These are phyloP conservation scores for Melastoma candidum DNA, from an alignment of 441 rosid genomes.

Conservation along the genomic window DNA sequence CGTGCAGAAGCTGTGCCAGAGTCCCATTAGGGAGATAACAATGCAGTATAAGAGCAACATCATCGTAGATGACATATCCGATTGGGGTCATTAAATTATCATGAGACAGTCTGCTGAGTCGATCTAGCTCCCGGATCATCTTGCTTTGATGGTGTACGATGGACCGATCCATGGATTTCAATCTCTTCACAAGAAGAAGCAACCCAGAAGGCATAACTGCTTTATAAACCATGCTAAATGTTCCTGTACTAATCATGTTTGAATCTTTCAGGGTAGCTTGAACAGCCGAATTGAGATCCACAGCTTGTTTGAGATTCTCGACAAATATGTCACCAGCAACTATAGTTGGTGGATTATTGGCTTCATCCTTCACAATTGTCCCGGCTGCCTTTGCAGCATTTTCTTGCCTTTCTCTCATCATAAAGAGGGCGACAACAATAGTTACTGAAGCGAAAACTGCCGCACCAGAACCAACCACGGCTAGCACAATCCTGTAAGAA, in stretches of 20 bases:
- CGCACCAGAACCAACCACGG: constrained; percentile 83
- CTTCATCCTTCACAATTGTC: constrained; percentile 27
- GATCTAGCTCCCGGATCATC: constrained; percentile 92
- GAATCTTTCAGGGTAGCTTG: constrained; percentile 76
- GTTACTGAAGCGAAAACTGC: constrained; percentile 79
- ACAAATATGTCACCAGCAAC: constrained; percentile 71
- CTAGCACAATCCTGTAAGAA: constrained; percentile 72
- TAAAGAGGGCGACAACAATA: constrained; percentile 68
- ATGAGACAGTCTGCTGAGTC: constrained; percentile 82
- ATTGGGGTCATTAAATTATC: constrained; percentile 73
- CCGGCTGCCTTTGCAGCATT: constrained; percentile 47
- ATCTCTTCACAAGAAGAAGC: constrained; percentile 60
- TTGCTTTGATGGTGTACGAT: constrained; percentile 78
- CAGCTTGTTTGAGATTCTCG: constrained; percentile 80
- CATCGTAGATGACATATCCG: constrained; percentile 83
- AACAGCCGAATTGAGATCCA: constrained; percentile 77
- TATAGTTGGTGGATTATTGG: constrained; percentile 46
- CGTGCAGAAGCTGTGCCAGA: constrained; percentile 69
- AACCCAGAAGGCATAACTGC: constrained; percentile 92
- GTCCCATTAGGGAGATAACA: constrained; percentile 73
- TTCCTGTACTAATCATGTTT: constrained; percentile 69
- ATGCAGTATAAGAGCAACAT: constrained; percentile 85
- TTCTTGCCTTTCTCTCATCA: constrained; percentile 96
- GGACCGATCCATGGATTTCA: constrained; percentile 79
- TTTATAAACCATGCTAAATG: constrained; percentile 84